A percentile compares a stretch with the other conserved stretches of the same genome.
Evolutionary conservation across 257 asterid genomes (phyloP).

Genomic region (Striga asiatica): DNA sequence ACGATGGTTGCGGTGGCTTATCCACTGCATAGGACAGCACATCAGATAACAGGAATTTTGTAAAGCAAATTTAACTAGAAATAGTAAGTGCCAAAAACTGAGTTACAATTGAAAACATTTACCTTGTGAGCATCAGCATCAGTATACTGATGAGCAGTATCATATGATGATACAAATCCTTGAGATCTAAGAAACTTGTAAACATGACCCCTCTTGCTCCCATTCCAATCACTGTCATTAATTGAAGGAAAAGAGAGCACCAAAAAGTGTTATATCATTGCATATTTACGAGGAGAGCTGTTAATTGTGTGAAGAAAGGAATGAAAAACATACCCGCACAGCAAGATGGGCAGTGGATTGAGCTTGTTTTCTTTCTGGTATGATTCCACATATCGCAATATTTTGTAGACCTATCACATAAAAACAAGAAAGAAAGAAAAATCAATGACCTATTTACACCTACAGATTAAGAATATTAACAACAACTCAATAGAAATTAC

Average conservation of each 20-base stretch:
- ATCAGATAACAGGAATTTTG: conserved; percentile 16
- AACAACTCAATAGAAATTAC: conserved; percentile 25
- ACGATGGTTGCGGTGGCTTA: conserved; percentile 96
- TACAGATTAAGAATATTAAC: not conserved
- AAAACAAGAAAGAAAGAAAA: conserved; percentile 2
- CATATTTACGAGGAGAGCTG: not conserved
- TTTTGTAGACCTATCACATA: conserved; percentile 68
- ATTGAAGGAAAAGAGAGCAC: conserved; percentile 12
- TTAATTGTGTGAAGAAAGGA: not conserved
- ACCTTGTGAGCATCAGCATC: conserved; percentile 99
- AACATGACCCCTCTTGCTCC: conserved; percentile 92
- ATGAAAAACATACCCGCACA: conserved; percentile 60
- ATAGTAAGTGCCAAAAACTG: not conserved
- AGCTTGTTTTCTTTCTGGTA: conserved; percentile 83
- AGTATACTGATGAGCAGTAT: conserved; percentile 91
- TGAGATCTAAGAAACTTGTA: conserved; percentile 93
- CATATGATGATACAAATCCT: conserved; percentile 92
- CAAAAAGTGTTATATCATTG: conserved; percentile 5
- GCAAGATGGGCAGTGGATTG: conserved; percentile 83
- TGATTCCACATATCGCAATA: conserved; percentile 69
- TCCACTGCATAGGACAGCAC: conserved; percentile 52
- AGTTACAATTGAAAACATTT: not conserved
- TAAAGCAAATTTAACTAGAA: not conserved
- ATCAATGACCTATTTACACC: not conserved
- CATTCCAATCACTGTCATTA: conserved; percentile 86